These are phyloP conservation scores for Rubia peregrina DNA, from an alignment of 305 asterid genomes.

Conservation along the genomic window DNA sequence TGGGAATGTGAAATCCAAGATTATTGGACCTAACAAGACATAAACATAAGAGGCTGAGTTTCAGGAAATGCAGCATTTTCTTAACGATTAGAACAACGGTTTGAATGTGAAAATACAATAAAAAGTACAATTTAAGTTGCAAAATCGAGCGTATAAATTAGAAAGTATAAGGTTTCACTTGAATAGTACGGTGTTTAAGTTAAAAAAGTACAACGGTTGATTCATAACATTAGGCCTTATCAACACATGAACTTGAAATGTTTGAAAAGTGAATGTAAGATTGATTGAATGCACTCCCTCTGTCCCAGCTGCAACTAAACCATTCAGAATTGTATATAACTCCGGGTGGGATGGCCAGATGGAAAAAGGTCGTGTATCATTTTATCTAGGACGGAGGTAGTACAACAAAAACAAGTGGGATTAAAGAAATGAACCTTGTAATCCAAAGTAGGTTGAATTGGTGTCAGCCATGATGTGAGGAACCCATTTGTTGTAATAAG, in stretches of 20 bases:
- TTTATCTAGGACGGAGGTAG: background rate
- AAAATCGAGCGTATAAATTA: no score
- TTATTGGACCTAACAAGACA: constrained; percentile 56
- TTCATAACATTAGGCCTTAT: no score
- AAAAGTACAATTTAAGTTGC: no score
- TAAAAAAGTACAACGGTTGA: no score
- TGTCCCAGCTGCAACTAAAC: background rate
- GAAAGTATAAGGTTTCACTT: no score
- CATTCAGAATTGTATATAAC: no score
- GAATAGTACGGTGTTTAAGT: no score
- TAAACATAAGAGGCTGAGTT: background rate
- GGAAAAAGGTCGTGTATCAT: background rate
- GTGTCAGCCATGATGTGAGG: constrained; percentile 60
- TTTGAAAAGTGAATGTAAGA: no score
- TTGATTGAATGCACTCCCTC: background rate
- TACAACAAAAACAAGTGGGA: background rate
- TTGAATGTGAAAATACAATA: no score
- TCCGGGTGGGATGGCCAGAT: no score
- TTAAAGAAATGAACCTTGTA: constrained; percentile 48
- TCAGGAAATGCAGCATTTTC: no score
- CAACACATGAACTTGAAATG: background rate
- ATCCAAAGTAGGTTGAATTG: constrained; percentile 72
- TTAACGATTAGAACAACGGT: no score
- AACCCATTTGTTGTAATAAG: constrained; percentile 68
- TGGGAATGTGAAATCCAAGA: constrained; percentile 91